phyloP scores from a whole-genome alignment of 805 yeast genomes.

The Zygosaccharomyces siamensis region DNA sequence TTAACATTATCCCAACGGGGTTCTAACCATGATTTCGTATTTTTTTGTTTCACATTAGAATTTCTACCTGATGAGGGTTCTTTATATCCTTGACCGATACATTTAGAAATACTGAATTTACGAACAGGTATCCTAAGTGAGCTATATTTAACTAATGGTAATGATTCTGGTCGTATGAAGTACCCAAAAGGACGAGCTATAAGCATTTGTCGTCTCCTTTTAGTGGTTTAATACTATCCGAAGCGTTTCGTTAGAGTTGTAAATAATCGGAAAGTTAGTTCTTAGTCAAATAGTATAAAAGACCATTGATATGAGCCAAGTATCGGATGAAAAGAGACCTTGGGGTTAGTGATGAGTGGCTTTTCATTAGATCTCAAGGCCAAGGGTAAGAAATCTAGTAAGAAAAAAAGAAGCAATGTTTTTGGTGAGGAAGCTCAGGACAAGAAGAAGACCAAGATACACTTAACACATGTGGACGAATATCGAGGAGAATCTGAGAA shows the following conservation, averaged over 20 bases:
- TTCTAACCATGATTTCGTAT: constrained; percentile 8
- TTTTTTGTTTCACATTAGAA: constrained; percentile 1
- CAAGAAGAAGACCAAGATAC: constrained; percentile 13
- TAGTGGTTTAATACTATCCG: neutral
- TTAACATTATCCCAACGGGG: constrained; percentile 16
- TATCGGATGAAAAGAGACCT: neutral
- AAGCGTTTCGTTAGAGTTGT: neutral
- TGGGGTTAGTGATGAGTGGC: constrained; percentile 11
- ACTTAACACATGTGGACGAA: constrained; percentile 22
- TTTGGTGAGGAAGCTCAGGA: constrained; percentile 16
- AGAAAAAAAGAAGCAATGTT: constrained; percentile 17
- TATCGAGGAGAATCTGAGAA: constrained; percentile 5
- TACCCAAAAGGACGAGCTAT: constrained; percentile 1
- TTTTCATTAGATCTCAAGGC: constrained; percentile 22
- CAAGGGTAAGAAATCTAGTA: constrained; percentile 14
- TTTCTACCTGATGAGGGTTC: neutral
- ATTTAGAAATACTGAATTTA: constrained; percentile 1
- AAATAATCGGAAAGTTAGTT: neutral
- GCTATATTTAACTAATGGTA: neutral
- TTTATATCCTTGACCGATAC: constrained; percentile 3
- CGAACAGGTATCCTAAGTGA: neutral
- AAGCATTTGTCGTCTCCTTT: constrained; percentile 1
- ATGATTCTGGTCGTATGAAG: neutral
- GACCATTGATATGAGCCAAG: neutral
- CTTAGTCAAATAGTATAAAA: neutral